A percentile compares a stretch with the other conserved stretches of the same genome.
Conservation (phyloP, 139 green algal genomes). For the Chlorella sp. region DNA sequence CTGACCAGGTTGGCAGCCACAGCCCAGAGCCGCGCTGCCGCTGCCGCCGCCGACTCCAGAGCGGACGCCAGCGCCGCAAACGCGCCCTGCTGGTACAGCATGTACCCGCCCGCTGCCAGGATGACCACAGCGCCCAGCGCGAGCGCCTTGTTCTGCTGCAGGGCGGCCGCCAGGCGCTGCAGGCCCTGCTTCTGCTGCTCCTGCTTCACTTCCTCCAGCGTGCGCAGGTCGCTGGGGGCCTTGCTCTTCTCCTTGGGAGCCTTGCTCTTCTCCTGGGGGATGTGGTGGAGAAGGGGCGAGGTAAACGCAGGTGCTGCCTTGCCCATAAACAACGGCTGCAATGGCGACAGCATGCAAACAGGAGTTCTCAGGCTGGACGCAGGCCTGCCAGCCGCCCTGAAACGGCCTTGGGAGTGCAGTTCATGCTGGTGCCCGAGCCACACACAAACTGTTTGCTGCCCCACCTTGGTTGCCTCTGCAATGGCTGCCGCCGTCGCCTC, state of each 20-base stretch:
- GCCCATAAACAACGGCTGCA: too few species aligned
- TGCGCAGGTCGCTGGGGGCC: not conserved
- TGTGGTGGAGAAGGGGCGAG: too few species aligned
- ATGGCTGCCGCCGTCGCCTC: not conserved
- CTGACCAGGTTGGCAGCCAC: conserved; percentile 22
- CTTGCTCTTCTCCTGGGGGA: too few species aligned
- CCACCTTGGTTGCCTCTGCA: not conserved
- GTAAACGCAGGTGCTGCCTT: too few species aligned
- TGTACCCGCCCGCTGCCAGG: not conserved
- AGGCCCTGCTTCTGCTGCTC: conserved; percentile 5
- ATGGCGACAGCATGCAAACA: too few species aligned
- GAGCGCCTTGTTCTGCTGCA: conserved; percentile 11
- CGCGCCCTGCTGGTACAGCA: conserved; percentile 30
- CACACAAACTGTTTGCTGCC: too few species aligned
- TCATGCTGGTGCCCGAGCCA: too few species aligned
- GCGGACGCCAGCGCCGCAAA: conserved; percentile 37
- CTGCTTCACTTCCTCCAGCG: conserved; percentile 15
- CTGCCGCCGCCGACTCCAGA: conserved; percentile 16
- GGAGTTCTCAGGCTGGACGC: too few species aligned
- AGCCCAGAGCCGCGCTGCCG: conserved; percentile 26
- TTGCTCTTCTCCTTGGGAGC: too few species aligned
- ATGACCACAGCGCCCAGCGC: conserved; percentile 5
- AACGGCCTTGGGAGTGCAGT: too few species aligned
- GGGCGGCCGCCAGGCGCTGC: not conserved
- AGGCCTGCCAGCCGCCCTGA: too few species aligned